Evolutionary conservation across 352 stramenopile species (phyloP), one percentile per base, ranked within the genome.

Genomic region (Phytophthora meadii): DNA sequence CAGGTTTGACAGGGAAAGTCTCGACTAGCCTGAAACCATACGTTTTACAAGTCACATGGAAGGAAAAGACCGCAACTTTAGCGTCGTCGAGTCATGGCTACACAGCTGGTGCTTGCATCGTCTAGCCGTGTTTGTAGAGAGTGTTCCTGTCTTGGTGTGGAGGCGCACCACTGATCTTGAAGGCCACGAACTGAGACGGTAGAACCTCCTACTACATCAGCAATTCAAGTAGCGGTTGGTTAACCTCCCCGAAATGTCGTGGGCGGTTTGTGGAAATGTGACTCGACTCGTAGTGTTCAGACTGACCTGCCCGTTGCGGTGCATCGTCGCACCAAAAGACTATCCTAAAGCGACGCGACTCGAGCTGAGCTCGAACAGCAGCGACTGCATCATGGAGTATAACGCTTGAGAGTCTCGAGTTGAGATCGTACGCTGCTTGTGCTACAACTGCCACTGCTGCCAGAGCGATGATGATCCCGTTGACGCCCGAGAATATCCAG

Each of bases 401-500:
- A 27, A 24, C 14, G 22, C 28, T 34, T 53, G 22, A 27, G 36
- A 17, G 30, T 36, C 30, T 36, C 30, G 8, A 36, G 9, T 36
- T 36, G 30, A 36, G 30, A 36, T 36, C 30, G 30, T 36, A 36
- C 30, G 30, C 25, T 15, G 30, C 25, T 15, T 41, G 39, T 27
- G 34, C 57, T 67, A 61, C 50, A 50, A n/a, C 41, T 6, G 8
- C 7, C 12, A 34, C 5, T 9, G 10, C 30, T 36, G 9, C 50
- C n/a, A 27, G 17, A 56, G 30, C 14, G 30, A 51, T 66, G 48
- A 56, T 63, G 36, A 65, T 45, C 54, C 46, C 54, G 48, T 61
- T 17, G 17, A 32, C 49, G 36, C 27, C 30, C 24, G n/a, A 59
- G 54, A 74, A 56, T 61, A 74, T 70, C 54, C 61, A 74, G 66